Evolutionary conservation across 225 moss, liverwort and hornwort species (phyloP), one percentile per base, ranked within the genome.

Genomic region (Lunularia cruciata): DNA sequence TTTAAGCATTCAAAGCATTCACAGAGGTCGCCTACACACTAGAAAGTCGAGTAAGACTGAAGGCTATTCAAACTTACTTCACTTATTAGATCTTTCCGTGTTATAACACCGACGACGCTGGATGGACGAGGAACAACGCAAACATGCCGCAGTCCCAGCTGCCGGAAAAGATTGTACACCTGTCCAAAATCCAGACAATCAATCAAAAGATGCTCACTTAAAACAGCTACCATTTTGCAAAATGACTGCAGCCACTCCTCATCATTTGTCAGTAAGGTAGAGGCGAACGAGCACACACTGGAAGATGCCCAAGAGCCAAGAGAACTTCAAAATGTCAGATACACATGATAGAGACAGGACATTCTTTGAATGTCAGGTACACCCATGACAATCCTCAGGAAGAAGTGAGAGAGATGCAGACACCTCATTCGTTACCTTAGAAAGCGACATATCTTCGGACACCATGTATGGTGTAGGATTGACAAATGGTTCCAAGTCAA

Each of bases 111-210:
- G 54, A 88, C 83, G 54, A 93, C 88, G 61, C 82, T 79, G 46
- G 92, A 89, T 73, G 96, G 96, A 62, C 90, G 85, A 62, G 96
- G 96, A 61, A 87, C 90, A 72, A 98, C 92, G 80, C 87, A 98
- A 27, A 98, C 81, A 76, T 98, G 96, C 79, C 96, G 85, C 83
- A 98, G 84, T 76, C 91, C 96, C 56, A 98, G 90, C 85, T 93
- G 96, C 67, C 96, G 87, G 81, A 98, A 98, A 34, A 98, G 84
- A 85, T 93, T 93, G 79, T 91, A 89, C 6, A 93, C 95, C 95
- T 96, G 87, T 34, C 10, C 48, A 42, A 49, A 18, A 19, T 3
- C 18, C 47, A 47, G 32, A 30, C 34, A 3, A 4, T 25, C 26
- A 54, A 10, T 54, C 54, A 54, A 1, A 27, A 2, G 8, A 25